Percentiles rank a stretch among this genome's conserved stretches.
Conservation (phyloP, 805 yeast species). For the Candida nanaspora region DNA sequence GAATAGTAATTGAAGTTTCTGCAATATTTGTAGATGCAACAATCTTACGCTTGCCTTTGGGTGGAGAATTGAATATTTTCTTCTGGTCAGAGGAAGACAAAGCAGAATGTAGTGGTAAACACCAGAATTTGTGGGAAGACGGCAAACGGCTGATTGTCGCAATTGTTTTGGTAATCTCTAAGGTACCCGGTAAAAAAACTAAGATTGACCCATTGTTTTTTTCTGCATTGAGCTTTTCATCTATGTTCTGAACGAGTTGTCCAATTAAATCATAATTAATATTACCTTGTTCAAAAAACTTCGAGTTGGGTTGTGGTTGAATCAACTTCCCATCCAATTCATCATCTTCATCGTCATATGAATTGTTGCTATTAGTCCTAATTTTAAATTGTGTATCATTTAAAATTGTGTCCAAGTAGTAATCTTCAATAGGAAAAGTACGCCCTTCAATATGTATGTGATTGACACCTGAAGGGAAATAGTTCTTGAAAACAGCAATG, state of each 20-base stretch:
- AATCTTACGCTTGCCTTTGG: conserved; percentile 56
- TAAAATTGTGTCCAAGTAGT: conserved; percentile 63
- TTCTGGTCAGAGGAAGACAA: conserved; percentile 77
- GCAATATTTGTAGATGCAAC: conserved; percentile 93
- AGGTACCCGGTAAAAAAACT: conserved; percentile 84
- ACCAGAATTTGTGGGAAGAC: conserved; percentile 23
- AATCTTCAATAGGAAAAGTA: conserved; percentile 84
- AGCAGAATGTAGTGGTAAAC: conserved; percentile 84
- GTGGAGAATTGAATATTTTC: conserved; percentile 56
- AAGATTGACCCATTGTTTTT: conserved; percentile 64
- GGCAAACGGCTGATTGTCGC: conserved; percentile 22
- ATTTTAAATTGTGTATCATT: conserved; percentile 50
- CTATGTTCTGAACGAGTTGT: conserved; percentile 45
- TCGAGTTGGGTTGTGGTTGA: conserved; percentile 57
- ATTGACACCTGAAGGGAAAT: conserved; percentile 43
- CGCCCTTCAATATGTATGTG: conserved; percentile 87
- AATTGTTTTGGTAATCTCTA: conserved; percentile 70
- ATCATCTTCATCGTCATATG: conserved; percentile 8
- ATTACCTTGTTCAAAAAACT: conserved; percentile 56
- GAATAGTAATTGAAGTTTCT: conserved; percentile 93
- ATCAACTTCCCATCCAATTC: conserved; percentile 36
- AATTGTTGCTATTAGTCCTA: conserved; percentile 9
- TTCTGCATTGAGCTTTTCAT: conserved; percentile 36
- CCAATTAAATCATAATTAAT: conserved; percentile 71
- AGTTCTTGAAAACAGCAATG: conserved; percentile 54